These are phyloP conservation scores for Berkeleyomyces basicola DNA, from an alignment of 2,329 filamentous ascomycete species.

Conservation along the genomic window DNA sequence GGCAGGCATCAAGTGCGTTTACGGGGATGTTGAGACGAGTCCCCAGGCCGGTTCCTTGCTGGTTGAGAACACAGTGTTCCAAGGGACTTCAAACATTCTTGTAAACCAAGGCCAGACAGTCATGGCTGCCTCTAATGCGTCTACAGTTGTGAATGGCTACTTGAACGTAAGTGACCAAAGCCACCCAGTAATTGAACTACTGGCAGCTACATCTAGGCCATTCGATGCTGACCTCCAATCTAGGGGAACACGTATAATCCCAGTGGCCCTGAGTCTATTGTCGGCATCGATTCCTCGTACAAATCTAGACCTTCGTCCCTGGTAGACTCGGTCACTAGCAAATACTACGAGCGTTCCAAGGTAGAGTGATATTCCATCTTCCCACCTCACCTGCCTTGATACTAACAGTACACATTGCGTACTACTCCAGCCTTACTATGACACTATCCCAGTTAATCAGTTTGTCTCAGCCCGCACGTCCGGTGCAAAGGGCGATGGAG, in stretches of 20 bases:
- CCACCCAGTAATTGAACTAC: not conserved
- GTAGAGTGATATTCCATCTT: slow-evolving; percentile 9
- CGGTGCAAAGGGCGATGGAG: slow-evolving; percentile 57
- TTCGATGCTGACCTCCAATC: slow-evolving; percentile 21
- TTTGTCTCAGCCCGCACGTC: slow-evolving; percentile 53
- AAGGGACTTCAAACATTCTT: slow-evolving; percentile 20
- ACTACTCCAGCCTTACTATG: slow-evolving; percentile 45
- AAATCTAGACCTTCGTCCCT: slow-evolving; percentile 35
- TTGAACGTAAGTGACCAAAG: slow-evolving; percentile 11
- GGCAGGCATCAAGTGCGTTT: slow-evolving; percentile 17
- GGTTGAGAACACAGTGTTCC: slow-evolving; percentile 32
- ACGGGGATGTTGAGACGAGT: slow-evolving; percentile 47
- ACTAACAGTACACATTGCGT: not conserved
- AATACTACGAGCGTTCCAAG: slow-evolving; percentile 57
- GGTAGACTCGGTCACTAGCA: slow-evolving; percentile 25
- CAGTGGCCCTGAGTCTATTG: slow-evolving; percentile 28
- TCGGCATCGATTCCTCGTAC: slow-evolving; percentile 30
- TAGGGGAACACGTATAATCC: slow-evolving; percentile 46
- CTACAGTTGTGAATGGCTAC: slow-evolving; percentile 19
- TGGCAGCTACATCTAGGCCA: not conserved
- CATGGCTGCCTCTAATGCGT: slow-evolving; percentile 14
- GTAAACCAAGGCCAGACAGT: slow-evolving; percentile 29
- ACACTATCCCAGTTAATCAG: slow-evolving; percentile 34
- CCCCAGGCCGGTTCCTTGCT: slow-evolving; percentile 25
- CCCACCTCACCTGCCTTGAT: not conserved